These are phyloP conservation scores for Claviceps lovelessii DNA, from an alignment of 2,329 filamentous ascomycete species.

Conservation along the genomic window DNA sequence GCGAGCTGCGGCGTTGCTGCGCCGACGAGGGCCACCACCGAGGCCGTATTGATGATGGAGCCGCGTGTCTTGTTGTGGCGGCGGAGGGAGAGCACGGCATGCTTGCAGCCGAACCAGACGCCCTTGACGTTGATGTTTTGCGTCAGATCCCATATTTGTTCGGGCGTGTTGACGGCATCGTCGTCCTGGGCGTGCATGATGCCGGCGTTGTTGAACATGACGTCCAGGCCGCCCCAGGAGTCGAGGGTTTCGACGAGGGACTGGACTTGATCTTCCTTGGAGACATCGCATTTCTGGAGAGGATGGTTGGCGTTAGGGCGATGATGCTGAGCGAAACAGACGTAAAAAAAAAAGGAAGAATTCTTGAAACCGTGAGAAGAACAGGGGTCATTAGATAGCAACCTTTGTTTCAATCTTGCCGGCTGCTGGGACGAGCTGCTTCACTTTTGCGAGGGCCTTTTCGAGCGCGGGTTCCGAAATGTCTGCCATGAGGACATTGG, in stretches of 20 bases:
- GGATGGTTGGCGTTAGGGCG: background rate
- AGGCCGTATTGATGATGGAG: conserved; percentile 85
- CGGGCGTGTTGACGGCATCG: conserved; percentile 69
- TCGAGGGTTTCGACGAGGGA: conserved; percentile 63
- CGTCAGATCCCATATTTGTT: conserved; percentile 87
- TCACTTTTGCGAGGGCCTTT: conserved; percentile 60
- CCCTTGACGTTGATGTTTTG: conserved; percentile 95
- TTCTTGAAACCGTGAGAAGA: background rate
- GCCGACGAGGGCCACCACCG: conserved; percentile 74
- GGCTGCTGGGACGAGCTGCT: conserved; percentile 51
- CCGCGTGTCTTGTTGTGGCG: conserved; percentile 64
- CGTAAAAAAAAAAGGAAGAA: background rate
- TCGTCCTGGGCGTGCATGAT: conserved; percentile 84
- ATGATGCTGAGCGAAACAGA: background rate
- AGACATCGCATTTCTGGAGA: conserved; percentile 51
- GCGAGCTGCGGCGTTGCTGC: conserved; percentile 79
- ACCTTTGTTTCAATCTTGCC: conserved; percentile 46
- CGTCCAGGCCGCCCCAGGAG: conserved; percentile 71
- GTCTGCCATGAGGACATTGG: conserved; percentile 72
- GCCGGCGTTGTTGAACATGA: conserved; percentile 95
- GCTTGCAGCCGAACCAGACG: conserved; percentile 93
- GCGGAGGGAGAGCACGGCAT: conserved; percentile 70
- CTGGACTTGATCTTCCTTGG: conserved; percentile 67
- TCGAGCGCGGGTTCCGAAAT: conserved; percentile 67
- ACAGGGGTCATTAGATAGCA: background rate